phyloP scores from a whole-genome alignment of 805 yeast species.

The Spathaspora girioi region DNA sequence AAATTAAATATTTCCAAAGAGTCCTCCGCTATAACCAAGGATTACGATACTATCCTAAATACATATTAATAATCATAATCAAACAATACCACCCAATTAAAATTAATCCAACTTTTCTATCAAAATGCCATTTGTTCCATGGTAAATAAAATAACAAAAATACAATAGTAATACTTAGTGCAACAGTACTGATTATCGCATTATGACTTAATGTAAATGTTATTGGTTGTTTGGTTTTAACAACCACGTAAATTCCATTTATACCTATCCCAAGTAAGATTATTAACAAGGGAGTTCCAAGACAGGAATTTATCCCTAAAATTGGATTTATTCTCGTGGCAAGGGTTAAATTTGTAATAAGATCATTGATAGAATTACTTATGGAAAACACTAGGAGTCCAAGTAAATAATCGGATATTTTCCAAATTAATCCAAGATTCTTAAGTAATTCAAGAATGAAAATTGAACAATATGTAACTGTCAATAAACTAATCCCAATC shows the following conservation, averaged over 20 bases:
- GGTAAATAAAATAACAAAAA: slow-evolving; percentile 25
- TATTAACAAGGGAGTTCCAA: slow-evolving; percentile 51
- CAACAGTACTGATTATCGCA: slow-evolving; percentile 21
- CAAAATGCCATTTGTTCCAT: slow-evolving; percentile 31
- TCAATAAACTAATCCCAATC: slow-evolving; percentile 19
- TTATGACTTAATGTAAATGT: slow-evolving; percentile 19
- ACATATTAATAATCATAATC: slow-evolving; percentile 17
- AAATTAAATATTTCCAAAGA: neutral
- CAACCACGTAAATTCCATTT: slow-evolving; percentile 34
- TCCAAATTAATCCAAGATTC: slow-evolving; percentile 42
- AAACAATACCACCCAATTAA: slow-evolving; percentile 19
- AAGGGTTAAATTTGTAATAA: slow-evolving; percentile 47
- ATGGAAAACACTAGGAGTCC: slow-evolving; percentile 48
- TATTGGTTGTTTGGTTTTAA: slow-evolving; percentile 5
- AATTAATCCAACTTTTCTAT: slow-evolving; percentile 24
- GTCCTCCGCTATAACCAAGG: neutral
- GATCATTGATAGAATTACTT: slow-evolving; percentile 51
- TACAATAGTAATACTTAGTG: slow-evolving; percentile 20
- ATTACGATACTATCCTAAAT: slow-evolving; percentile 4
- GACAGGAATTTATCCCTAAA: slow-evolving; percentile 48
- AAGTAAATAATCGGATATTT: slow-evolving; percentile 43
- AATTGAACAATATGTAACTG: slow-evolving; percentile 24
- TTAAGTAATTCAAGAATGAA: slow-evolving; percentile 29
- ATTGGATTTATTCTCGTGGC: slow-evolving; percentile 35
- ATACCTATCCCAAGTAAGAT: slow-evolving; percentile 49